Evolutionary conservation across 202 grass and related monocot species (phyloP).

Genomic region (Thinopyrum obtusiflorum): DNA sequence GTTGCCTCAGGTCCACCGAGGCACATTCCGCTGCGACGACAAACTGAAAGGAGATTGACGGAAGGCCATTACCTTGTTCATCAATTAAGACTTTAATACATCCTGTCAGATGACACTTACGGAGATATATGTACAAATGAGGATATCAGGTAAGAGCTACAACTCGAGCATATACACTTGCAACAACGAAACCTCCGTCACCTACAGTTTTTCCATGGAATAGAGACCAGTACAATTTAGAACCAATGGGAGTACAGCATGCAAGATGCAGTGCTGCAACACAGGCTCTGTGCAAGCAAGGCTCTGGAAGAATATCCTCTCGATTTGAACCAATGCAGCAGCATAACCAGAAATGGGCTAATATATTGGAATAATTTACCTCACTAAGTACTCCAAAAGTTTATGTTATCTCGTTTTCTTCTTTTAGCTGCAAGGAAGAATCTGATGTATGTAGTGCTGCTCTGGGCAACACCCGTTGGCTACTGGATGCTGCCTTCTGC

Average conservation of each 20-base stretch:
- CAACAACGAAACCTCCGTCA: slow-evolving; percentile 6
- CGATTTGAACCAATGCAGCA: slow-evolving; percentile 29
- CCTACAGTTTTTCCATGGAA: slow-evolving; percentile 9
- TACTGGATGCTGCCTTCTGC: slow-evolving; percentile 34
- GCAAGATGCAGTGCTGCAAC: slow-evolving; percentile 16
- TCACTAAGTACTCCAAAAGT: slow-evolving; percentile 15
- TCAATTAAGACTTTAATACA: slow-evolving; percentile 16
- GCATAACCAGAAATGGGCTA: not conserved
- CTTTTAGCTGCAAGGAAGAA: slow-evolving; percentile 52
- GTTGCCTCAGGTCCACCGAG: not conserved
- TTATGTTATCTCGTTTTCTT: slow-evolving; percentile 69
- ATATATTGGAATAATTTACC: slow-evolving; percentile 26
- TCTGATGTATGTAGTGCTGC: slow-evolving; percentile 25
- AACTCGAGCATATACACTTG: slow-evolving; percentile 39
- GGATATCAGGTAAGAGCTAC: slow-evolving; percentile 7
- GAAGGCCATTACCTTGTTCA: not conserved
- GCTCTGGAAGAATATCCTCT: slow-evolving; percentile 1
- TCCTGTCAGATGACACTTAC: slow-evolving; percentile 25
- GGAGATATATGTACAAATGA: slow-evolving; percentile 43
- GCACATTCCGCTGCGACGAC: not conserved
- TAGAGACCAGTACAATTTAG: slow-evolving; percentile 29
- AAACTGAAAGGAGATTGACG: not conserved
- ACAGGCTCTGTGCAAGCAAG: not conserved
- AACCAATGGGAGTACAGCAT: slow-evolving; percentile 26
- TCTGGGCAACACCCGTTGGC: not conserved